Conservation (phyloP, 1,284 basidiomycete species). For the Pseudozyma pruni region DNA sequence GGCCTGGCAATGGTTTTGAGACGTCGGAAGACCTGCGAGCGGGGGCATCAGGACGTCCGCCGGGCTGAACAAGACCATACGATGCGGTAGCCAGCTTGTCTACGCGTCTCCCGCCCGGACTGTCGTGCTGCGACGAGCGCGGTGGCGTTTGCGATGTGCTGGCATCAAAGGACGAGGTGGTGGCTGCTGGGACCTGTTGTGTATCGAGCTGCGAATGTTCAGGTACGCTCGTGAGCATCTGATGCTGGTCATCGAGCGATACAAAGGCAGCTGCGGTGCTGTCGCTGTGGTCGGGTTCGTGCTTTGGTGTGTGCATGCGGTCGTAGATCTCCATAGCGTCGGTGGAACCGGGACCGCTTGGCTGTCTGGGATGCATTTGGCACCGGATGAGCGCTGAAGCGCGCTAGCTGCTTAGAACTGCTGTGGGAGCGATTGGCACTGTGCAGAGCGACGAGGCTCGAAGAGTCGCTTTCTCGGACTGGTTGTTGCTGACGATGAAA, state of each 20-base stretch:
- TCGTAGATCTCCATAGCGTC: conserved; percentile 58
- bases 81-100: conserved; percentile 27
- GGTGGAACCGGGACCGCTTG: conserved; percentile 51
- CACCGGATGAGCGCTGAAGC: not conserved
- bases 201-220: conserved; percentile 52
- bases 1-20: conserved; percentile 48
- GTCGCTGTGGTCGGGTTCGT: conserved; percentile 40
- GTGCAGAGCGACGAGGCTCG: not conserved
- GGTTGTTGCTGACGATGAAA: too few species aligned
- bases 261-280: conserved; percentile 15
- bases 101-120: conserved; percentile 14
- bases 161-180: conserved; percentile 10
- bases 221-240: conserved; percentile 49
- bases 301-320: conserved; percentile 47
- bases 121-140: conserved; percentile 4
- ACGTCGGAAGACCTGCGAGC: conserved; percentile 22
- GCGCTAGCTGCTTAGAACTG: too few species aligned
- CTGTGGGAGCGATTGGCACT: too few species aligned
- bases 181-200: conserved; percentile 7
- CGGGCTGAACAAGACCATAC: conserved; percentile 43
- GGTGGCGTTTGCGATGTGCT: conserved; percentile 15
- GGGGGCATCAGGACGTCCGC: conserved; percentile 25
- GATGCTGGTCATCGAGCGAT: conserved; percentile 22
- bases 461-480: too few species aligned
- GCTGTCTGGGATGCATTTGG: conserved; percentile 41